These are phyloP conservation scores for Diaporthe aspalathi DNA, from an alignment of 2,329 filamentous ascomycete genomes.

Conservation along the genomic window DNA sequence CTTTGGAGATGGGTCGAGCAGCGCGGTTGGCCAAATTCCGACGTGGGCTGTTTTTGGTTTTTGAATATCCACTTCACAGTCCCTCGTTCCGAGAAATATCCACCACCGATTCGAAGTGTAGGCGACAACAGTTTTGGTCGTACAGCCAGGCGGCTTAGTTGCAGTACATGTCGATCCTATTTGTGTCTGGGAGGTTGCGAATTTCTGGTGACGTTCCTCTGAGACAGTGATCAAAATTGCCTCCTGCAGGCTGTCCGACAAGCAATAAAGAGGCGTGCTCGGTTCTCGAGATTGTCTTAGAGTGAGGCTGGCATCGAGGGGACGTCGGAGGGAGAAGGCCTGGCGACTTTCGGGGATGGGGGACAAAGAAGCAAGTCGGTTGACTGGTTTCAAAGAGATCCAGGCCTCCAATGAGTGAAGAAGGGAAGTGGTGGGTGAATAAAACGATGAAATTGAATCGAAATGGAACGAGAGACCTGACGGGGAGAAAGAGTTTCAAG, in stretches of 20 bases:
- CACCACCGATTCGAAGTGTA: background rate
- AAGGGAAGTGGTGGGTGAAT: constrained; percentile 2
- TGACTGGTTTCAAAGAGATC: background rate
- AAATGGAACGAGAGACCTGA: constrained; percentile 12
- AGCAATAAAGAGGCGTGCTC: constrained; percentile 1
- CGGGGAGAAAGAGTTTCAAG: constrained; percentile 15
- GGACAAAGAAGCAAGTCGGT: background rate
- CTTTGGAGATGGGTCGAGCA: background rate
- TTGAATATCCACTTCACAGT: background rate
- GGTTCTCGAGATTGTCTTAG: constrained; percentile 7
- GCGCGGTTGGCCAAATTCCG: background rate
- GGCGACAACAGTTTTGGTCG: background rate
- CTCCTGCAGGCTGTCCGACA: constrained; percentile 5
- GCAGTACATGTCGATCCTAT: constrained; percentile 26
- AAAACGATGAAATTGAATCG: constrained; percentile 4
- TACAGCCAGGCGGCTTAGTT: background rate
- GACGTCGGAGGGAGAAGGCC: constrained; percentile 1
- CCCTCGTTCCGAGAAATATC: constrained; percentile 6
- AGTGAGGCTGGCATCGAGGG: background rate
- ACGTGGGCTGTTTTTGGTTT: background rate
- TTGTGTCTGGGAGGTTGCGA: constrained; percentile 1
- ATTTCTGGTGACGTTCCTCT: constrained; percentile 5
- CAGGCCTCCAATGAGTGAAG: background rate
- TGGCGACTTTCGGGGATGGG: background rate
- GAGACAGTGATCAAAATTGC: constrained; percentile 8